phyloP scores from a whole-genome alignment of 164 flowering plant species.

The Paratinospora sagittata region DNA sequence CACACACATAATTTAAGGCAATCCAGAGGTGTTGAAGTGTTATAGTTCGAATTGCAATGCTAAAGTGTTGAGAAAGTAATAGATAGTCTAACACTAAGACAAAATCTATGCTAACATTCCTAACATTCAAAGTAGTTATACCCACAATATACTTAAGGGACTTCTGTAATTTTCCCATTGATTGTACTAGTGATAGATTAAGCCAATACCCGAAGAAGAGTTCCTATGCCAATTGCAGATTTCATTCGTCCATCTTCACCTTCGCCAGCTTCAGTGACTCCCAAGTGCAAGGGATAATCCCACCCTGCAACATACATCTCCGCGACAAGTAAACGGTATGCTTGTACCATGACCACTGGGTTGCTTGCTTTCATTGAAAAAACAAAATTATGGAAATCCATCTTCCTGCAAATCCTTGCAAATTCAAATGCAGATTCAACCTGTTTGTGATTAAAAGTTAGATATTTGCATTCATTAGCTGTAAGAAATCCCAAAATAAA shows the following conservation, averaged over 20 bases:
- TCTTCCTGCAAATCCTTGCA: constrained; percentile 88
- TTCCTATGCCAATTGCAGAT: constrained; percentile 98
- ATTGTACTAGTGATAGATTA: not conserved
- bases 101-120: not conserved
- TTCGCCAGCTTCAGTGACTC: constrained; percentile 99
- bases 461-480: not conserved
- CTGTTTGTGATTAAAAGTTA: constrained; percentile 29
- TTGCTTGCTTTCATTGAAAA: constrained; percentile 99
- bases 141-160: not conserved
- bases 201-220: constrained; percentile 78
- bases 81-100: not conserved
- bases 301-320: constrained; percentile 96
- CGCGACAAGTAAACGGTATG: constrained; percentile 85
- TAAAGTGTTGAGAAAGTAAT: too few species aligned
- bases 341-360: constrained; percentile 96
- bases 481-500: not conserved
- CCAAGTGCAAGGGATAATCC: constrained; percentile 96
- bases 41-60: too few species aligned
- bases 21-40: too few species aligned
- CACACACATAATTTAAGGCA: too few species aligned
- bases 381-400: constrained; percentile 88
- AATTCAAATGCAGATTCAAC: constrained; percentile 99
- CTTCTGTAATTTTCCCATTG: not conserved
- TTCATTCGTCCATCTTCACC: constrained; percentile 99
- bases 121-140: not conserved